phyloP scores from a whole-genome alignment of 495 filamentous ascomycete species.

The Daldinia concentrica region DNA sequence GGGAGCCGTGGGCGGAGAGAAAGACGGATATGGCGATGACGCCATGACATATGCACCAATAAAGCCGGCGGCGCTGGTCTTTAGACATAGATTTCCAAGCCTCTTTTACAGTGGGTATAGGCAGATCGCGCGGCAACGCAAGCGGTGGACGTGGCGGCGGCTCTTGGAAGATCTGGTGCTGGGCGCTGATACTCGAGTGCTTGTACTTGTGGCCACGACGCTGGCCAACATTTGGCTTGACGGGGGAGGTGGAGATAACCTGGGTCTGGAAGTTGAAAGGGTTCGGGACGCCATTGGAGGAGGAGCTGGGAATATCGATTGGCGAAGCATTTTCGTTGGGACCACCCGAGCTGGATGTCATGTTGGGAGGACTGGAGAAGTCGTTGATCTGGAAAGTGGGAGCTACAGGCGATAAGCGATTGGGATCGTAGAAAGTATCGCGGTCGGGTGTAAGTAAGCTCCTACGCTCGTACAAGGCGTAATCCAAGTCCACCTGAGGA shows the following conservation, averaged over 20 bases:
- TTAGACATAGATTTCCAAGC: slow-evolving; percentile 84
- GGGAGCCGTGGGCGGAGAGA: slow-evolving; percentile 83
- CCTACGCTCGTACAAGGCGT: slow-evolving; percentile 24
- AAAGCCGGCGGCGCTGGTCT: slow-evolving; percentile 81
- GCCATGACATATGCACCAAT: slow-evolving; percentile 91
- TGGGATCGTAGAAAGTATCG: slow-evolving; percentile 61
- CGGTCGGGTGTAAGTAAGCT: slow-evolving; percentile 30
- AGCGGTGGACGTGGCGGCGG: slow-evolving; percentile 89
- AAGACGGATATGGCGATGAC: slow-evolving; percentile 82
- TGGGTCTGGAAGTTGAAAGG: slow-evolving; percentile 97
- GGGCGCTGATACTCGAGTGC: slow-evolving; percentile 86
- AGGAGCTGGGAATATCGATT: slow-evolving; percentile 39
- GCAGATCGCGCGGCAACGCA: slow-evolving; percentile 89
- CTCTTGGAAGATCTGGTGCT: slow-evolving; percentile 94
- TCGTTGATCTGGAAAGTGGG: slow-evolving; percentile 59
- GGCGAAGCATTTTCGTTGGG: slow-evolving; percentile 39
- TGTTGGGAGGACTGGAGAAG: slow-evolving; percentile 43
- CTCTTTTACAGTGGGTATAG: slow-evolving; percentile 90
- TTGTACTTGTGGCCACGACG: slow-evolving; percentile 97
- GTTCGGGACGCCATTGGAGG: slow-evolving; percentile 52
- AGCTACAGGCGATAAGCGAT: slow-evolving; percentile 71
- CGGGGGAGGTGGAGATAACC: slow-evolving; percentile 76
- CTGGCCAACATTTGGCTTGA: slow-evolving; percentile 89
- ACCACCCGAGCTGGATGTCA: slow-evolving; percentile 48
- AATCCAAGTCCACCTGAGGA: slow-evolving; percentile 23